Evolutionary conservation across 768 basidiomycete genomes (phyloP), one percentile per base, ranked within the genome.

Genomic region (Fistulinella prunicolor): DNA sequence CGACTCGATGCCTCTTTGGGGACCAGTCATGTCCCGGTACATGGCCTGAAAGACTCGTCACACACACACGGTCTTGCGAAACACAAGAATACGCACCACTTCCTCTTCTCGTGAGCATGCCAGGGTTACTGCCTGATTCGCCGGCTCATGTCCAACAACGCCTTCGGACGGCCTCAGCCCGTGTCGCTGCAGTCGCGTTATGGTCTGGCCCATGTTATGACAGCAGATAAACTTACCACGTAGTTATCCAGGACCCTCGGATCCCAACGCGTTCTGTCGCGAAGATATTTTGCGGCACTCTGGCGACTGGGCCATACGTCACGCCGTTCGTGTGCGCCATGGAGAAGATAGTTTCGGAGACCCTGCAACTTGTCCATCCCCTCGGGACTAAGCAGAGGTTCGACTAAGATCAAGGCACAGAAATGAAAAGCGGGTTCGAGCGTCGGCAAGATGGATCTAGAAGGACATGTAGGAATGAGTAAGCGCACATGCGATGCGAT

Each of bases 31-130:
- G 47, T 86, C 84, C 34, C 70, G 62, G 55, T 85, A 86, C 83
- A 86, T 86, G 1, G 74, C 76, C 83, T 84, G 42, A 21, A 23
- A 21, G 26, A 29, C n/a, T n/a, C 16, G 6, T 40, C 48, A 19
- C 8, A 30, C 20, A 37, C 16, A n/a, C 36, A 48, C 28, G 38
- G 14, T 29, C 23, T 3, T n/a, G 16, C 9, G 17, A 23, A n/a
- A 22, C 6, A 44, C 17, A 12, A n/a, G 9, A 21, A 29, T 8
- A 67, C 78, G 48, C 53, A 84, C 83, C 41, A 71, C 74, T 68
- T 87, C 85, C 59, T 86, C 81, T 36, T 82, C 73, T 19, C 77
- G 75, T 1, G 74, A 77, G 54, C 85, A 86, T 7, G 79, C 78
- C 3, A 85, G 64, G 1, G 74, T 74, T 34, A 81, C 71, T 1